Percentiles rank a stretch among this genome's conserved stretches.
phyloP scores from a whole-genome alignment of 2,329 filamentous ascomycete genomes.

The Cladosporium sp. region DNA sequence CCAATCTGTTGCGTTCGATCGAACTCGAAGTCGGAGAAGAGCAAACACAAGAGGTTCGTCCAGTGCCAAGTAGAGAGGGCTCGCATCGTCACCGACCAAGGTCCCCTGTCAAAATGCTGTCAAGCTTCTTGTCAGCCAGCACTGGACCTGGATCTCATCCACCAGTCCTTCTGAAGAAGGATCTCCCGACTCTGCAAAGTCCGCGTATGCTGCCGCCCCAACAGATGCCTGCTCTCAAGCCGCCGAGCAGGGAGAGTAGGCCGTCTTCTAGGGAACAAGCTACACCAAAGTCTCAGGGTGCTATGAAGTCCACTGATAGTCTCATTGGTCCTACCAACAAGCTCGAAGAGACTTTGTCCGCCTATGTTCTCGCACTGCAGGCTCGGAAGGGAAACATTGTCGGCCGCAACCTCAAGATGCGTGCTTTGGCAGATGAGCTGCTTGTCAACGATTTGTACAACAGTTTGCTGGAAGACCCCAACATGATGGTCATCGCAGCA shows the following conservation, averaged over 20 bases:
- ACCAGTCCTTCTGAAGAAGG: conserved; percentile 24
- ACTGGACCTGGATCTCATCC: conserved; percentile 45
- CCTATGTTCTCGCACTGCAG: conserved; percentile 77
- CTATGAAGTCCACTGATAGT: conserved; percentile 43
- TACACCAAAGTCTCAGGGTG: conserved; percentile 45
- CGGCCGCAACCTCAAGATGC: conserved; percentile 68
- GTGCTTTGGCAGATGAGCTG: conserved; percentile 68
- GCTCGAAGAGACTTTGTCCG: conserved; percentile 79
- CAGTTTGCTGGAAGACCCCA: conserved; percentile 75
- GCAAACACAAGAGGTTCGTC: conserved; percentile 24
- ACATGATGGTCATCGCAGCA: conserved; percentile 68
- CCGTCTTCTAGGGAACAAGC: conserved; percentile 30
- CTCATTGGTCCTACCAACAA: conserved; percentile 59
- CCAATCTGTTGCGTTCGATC: conserved; percentile 69
- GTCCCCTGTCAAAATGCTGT: conserved; percentile 89
- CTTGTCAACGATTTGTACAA: conserved; percentile 89
- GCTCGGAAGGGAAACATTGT: conserved; percentile 83
- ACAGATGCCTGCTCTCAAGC: conserved; percentile 29
- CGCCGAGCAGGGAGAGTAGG: conserved; percentile 33
- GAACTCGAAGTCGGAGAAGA: conserved; percentile 42
- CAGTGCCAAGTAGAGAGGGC: conserved; percentile 9
- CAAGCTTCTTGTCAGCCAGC: conserved; percentile 63
- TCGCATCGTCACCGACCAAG: conserved; percentile 49
- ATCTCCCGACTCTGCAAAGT: conserved; percentile 21
- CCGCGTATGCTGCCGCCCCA: conserved; percentile 21